Evolutionary conservation across 2,329 filamentous ascomycete genomes (phyloP), one percentile per base, ranked within the genome.

Genomic region (Cladobotryum mycophilum): DNA sequence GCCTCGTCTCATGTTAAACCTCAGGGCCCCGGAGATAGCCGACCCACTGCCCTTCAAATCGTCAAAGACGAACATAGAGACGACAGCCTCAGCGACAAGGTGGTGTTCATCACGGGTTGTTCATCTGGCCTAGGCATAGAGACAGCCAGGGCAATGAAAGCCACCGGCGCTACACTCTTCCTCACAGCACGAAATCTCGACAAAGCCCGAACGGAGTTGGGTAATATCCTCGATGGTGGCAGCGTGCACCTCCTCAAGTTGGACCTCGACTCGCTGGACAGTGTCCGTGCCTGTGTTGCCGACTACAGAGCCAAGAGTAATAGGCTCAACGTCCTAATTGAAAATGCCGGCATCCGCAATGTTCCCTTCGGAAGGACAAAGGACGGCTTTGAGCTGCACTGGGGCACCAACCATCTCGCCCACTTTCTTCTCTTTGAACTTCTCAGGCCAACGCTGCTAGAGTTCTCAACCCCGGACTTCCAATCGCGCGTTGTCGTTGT

Each of bases 321-420:
- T 6, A 58, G 54, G 13, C 42, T 66, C 36, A 62, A 60, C 42
- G 56, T 76, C 25, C 47, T 77, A 2, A 60, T 77, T 47, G 73
- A 74, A 54, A 76, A 72, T 47, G 74, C 74, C 0, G 73, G 65
- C 12, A 57, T 75, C 33, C 73, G 72, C 65, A 67, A 58, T n/a
- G 55, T 53, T 11, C 62, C 67, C 4, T 66, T 66, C 38, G 62
- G 59, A 2, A 54, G 66, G n/a, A 68, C 64, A 8, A 55, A 61
- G 3, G 71, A 75, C 3, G 73, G 73, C 1, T 63, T 70, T 44
- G 73, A 76, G 57, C 57, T 63, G 22, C 70, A 73, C 36, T 70
- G 75, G 42, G 69, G 64, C 0, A 69, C 68, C 2, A 76, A 76
- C 56, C 69, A 76, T 51, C 49, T 76, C 2, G 67, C 67, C 0